Conservation (phyloP, 1,284 basidiomycete genomes). For the Trametes hirsuta region DNA sequence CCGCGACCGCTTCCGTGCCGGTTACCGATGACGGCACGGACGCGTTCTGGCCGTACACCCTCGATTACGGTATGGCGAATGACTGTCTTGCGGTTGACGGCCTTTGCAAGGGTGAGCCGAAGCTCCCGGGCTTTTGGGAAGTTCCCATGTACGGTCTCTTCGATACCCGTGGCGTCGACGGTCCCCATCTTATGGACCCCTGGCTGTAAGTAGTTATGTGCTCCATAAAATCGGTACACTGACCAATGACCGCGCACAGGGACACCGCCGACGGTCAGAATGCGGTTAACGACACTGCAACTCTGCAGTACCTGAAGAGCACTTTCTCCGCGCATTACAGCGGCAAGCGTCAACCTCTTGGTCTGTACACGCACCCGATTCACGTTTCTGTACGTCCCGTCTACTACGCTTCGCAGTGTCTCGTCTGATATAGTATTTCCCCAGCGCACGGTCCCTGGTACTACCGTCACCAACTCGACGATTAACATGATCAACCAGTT, state of each 20-base stretch:
- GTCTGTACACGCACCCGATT: slow-evolving; percentile 83
- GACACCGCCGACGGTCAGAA: slow-evolving; percentile 58
- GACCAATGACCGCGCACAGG: slow-evolving; percentile 37
- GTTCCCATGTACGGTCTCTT: slow-evolving; percentile 83
- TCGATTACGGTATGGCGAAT: slow-evolving; percentile 80
- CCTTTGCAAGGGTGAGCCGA: slow-evolving; percentile 72
- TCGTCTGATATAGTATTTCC: neutral
- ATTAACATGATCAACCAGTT: slow-evolving; percentile 79
- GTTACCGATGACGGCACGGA: slow-evolving; percentile 73
- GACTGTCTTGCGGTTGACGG: slow-evolving; percentile 64
- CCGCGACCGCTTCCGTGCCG: slow-evolving; percentile 64
- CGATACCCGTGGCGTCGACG: slow-evolving; percentile 57
- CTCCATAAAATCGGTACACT: neutral
- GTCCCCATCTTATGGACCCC: slow-evolving; percentile 80
- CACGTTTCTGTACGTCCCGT: slow-evolving; percentile 61
- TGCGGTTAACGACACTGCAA: slow-evolving; percentile 58
- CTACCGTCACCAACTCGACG: slow-evolving; percentile 50
- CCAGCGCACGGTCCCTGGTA: slow-evolving; percentile 46
- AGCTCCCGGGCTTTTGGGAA: slow-evolving; percentile 82
- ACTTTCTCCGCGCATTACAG: slow-evolving; percentile 80
- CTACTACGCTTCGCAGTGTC: neutral
- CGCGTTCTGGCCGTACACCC: slow-evolving; percentile 77
- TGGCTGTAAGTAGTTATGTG: slow-evolving; percentile 62
- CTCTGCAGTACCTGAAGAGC: slow-evolving; percentile 72
- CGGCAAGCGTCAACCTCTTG: slow-evolving; percentile 76